Percentiles rank a stretch among this genome's conserved stretches.
phyloP scores from a whole-genome alignment of 768 basidiomycete species.

The Hygrocybe coccinea region DNA sequence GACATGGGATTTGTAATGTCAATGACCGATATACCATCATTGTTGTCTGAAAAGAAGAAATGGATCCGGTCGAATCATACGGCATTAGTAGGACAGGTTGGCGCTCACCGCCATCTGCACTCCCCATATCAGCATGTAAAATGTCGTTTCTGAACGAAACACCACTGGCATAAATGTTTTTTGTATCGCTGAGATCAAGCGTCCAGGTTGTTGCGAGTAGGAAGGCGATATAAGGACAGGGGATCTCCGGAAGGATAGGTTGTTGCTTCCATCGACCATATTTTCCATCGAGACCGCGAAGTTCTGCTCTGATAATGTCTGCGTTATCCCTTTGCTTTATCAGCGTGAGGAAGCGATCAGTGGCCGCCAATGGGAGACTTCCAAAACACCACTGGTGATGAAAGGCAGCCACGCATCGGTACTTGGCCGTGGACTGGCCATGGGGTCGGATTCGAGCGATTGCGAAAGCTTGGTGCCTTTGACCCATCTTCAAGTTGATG shows the following conservation, averaged over 20 bases:
- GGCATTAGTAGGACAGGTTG: background rate
- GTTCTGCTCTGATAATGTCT: slow-evolving; percentile 33
- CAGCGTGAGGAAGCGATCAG: slow-evolving; percentile 31
- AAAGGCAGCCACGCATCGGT: slow-evolving; percentile 38
- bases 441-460: slow-evolving; percentile 32
- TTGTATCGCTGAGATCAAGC: slow-evolving; percentile 19
- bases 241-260: slow-evolving; percentile 18
- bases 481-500: slow-evolving; percentile 28
- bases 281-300: slow-evolving; percentile 28
- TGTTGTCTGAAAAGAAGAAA: slow-evolving; percentile 23
- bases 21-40: slow-evolving; percentile 23
- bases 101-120: slow-evolving; percentile 23
- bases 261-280: slow-evolving; percentile 19
- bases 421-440: slow-evolving; percentile 16
- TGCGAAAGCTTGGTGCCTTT: slow-evolving; percentile 38
- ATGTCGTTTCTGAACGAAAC: slow-evolving; percentile 13
- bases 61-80: background rate
- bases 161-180: slow-evolving; percentile 13
- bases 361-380: slow-evolving; percentile 27
- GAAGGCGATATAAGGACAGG: slow-evolving; percentile 32
- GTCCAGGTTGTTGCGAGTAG: slow-evolving; percentile 29
- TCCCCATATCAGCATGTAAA: slow-evolving; percentile 23
- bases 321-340: slow-evolving; percentile 34
- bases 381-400: slow-evolving; percentile 41
- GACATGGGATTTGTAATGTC: background rate